phyloP scores from a whole-genome alignment of 495 filamentous ascomycete genomes.

The Tuber borchii region DNA sequence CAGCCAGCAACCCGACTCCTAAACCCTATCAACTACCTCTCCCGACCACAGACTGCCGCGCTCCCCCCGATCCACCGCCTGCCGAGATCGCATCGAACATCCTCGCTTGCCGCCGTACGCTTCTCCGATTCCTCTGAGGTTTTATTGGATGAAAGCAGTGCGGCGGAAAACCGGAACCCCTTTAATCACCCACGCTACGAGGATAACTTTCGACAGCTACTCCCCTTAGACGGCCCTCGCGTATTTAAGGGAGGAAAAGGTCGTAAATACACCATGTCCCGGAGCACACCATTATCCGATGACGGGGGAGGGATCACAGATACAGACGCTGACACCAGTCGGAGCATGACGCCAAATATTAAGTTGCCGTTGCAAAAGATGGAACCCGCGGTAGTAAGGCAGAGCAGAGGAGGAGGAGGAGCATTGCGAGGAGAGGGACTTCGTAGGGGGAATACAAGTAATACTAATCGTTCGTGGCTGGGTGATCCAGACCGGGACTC shows the following conservation, averaged over 20 bases:
- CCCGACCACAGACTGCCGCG: conserved; percentile 7
- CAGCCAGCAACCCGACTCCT: conserved; percentile 28
- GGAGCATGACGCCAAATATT: conserved; percentile 31
- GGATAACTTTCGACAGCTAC: neutral
- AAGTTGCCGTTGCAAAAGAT: conserved; percentile 32
- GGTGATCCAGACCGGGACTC: conserved; percentile 24
- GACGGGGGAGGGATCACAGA: conserved; percentile 20
- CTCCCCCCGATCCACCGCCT: neutral
- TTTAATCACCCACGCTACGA: neutral
- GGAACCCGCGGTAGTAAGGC: conserved; percentile 13
- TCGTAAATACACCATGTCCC: conserved; percentile 2
- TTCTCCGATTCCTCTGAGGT: conserved; percentile 34
- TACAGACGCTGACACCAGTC: conserved; percentile 26
- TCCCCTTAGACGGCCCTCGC: conserved; percentile 28
- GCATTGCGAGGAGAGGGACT: neutral
- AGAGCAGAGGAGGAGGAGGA: neutral
- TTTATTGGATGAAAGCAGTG: conserved; percentile 21
- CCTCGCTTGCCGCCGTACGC: conserved; percentile 15
- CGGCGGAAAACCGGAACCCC: conserved; percentile 2
- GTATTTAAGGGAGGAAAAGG: neutral
- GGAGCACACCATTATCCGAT: neutral
- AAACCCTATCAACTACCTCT: conserved; percentile 20
- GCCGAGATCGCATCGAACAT: conserved; percentile 4
- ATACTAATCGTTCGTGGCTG: conserved; percentile 23
- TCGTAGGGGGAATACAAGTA: conserved; percentile 14